Evolutionary conservation across 176 grass and related monocot genomes (phyloP).

Genomic region (Lolium rigidum): DNA sequence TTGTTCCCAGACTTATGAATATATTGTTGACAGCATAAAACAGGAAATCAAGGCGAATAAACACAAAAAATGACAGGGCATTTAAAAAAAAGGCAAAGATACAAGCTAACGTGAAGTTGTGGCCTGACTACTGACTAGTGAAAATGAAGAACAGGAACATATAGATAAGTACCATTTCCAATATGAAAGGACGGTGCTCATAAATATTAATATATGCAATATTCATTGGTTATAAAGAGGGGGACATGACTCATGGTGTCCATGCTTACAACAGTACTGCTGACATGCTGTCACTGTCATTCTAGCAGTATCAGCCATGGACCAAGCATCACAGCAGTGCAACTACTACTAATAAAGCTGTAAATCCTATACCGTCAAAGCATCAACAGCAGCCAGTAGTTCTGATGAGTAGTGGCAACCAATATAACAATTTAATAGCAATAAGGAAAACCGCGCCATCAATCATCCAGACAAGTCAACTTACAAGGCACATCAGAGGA

Average conservation of each 20-base stretch:
- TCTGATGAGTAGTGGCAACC: background rate
- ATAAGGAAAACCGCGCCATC: background rate
- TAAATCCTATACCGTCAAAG: background rate
- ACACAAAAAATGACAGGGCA: background rate
- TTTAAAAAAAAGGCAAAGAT: conserved; percentile 31
- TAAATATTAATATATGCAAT: conserved; percentile 2
- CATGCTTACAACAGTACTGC: conserved; percentile 30
- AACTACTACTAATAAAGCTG: conserved; percentile 16
- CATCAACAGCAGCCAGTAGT: background rate
- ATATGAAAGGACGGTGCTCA: background rate
- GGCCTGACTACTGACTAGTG: background rate
- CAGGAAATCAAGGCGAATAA: conserved; percentile 13
- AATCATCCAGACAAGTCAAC: conserved; percentile 40
- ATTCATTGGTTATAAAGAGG: conserved; percentile 16
- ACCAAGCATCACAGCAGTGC: background rate
- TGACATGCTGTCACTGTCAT: background rate
- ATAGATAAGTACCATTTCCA: background rate
- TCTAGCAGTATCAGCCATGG: conserved; percentile 26
- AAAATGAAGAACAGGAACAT: conserved; percentile 21
- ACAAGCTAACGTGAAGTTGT: background rate
- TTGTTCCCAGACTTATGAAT: background rate
- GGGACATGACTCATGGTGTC: background rate
- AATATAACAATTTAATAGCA: conserved; percentile 17
- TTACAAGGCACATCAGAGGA: conserved; percentile 89
- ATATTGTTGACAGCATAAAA: background rate